phyloP scores from a whole-genome alignment of 2,329 filamentous ascomycete species.

The Amauroascus niger region DNA sequence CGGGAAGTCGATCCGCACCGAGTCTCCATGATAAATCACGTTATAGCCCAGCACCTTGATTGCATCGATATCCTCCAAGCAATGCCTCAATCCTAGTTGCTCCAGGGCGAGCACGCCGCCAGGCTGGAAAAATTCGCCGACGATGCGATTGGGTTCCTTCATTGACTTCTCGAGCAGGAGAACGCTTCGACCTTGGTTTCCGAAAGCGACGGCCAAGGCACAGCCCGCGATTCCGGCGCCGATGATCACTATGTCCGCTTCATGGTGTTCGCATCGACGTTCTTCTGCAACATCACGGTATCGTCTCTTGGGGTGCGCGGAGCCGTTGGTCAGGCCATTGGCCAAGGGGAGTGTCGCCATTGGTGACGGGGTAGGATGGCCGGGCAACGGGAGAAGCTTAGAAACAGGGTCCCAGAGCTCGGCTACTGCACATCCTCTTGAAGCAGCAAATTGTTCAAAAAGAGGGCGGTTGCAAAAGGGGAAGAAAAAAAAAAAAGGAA shows the following conservation, averaged over 20 bases:
- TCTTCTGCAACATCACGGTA: constrained; percentile 29
- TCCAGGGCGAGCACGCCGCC: constrained; percentile 75
- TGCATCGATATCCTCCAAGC: constrained; percentile 80
- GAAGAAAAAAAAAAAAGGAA: neutral
- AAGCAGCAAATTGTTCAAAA: too few relatives aligned
- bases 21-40: constrained; percentile 67
- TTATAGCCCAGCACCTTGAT: constrained; percentile 77
- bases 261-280: constrained; percentile 47
- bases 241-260: constrained; percentile 77
- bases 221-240: constrained; percentile 87
- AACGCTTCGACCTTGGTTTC: constrained; percentile 81
- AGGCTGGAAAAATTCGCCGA: constrained; percentile 89
- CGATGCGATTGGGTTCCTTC: constrained; percentile 89
- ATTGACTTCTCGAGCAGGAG: constrained; percentile 80
- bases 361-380: neutral
- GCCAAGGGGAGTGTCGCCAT: constrained; percentile 1
- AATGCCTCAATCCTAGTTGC: constrained; percentile 69
- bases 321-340: constrained; percentile 42
- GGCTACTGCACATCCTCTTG: neutral
- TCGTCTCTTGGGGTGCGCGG: neutral
- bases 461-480: neutral
- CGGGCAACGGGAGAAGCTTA: neutral
- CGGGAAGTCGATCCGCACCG: constrained; percentile 72
- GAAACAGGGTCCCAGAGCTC: neutral
- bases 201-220: constrained; percentile 72